A percentile compares a stretch with the other conserved stretches of the same genome.
These are phyloP conservation scores for Colletotrichum siamense DNA, from an alignment of 2,329 filamentous ascomycete genomes.

Conservation along the genomic window DNA sequence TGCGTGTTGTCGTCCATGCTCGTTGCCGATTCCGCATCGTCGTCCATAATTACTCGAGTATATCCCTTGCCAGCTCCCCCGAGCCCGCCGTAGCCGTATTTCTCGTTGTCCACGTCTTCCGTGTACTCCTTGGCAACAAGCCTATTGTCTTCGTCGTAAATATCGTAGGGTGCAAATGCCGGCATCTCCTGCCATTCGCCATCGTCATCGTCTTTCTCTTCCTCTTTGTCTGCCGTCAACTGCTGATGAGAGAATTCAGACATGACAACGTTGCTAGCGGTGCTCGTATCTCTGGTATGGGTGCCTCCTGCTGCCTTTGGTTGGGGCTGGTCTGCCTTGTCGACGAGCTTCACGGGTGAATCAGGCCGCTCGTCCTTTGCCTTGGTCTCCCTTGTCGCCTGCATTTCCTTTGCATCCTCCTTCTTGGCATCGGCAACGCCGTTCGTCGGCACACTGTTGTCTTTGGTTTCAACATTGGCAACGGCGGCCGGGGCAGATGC, in stretches of 20 bases:
- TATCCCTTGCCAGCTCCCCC: slow-evolving; percentile 95
- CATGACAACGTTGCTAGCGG: slow-evolving; percentile 40
- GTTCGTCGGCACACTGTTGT: not conserved
- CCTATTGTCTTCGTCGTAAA: slow-evolving; percentile 93
- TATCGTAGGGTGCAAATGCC: slow-evolving; percentile 87
- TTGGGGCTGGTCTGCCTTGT: slow-evolving; percentile 22
- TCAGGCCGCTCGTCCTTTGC: not conserved
- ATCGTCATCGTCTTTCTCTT: slow-evolving; percentile 63
- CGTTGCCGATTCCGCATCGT: slow-evolving; percentile 91
- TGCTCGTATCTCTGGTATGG: slow-evolving; percentile 37
- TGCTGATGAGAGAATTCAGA: slow-evolving; percentile 95
- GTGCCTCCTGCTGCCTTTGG: not conserved
- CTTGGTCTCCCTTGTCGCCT: not conserved
- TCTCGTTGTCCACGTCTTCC: slow-evolving; percentile 71
- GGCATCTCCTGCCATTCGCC: slow-evolving; percentile 93
- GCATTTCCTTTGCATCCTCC: not conserved
- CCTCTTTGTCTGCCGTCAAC: slow-evolving; percentile 62
- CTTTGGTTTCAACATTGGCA: not conserved
- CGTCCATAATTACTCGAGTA: slow-evolving; percentile 91
- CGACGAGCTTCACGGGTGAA: slow-evolving; percentile 4
- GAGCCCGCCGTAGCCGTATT: slow-evolving; percentile 74
- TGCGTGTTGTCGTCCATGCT: slow-evolving; percentile 98
- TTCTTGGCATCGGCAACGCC: not conserved
- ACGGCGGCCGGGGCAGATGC: not conserved
- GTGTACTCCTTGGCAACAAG: slow-evolving; percentile 84